Conservation (phyloP, 345 rosid species). For the Euphorbia tirucalli region DNA sequence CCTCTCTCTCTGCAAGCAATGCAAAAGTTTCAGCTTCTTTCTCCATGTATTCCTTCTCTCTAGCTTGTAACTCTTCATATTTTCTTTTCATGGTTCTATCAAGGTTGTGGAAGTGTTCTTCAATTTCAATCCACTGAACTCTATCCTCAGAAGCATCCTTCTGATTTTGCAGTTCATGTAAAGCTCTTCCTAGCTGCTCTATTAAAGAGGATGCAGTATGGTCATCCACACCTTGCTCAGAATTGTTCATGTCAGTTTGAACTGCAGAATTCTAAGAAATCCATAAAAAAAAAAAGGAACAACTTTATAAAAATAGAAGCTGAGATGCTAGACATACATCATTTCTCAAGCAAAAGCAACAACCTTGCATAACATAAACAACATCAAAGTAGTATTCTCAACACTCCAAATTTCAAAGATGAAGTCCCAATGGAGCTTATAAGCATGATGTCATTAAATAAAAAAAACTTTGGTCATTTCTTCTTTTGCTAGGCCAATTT, state of each 20-base stretch:
- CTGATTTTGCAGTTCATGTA: slow-evolving; percentile 41
- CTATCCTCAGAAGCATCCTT: slow-evolving; percentile 28
- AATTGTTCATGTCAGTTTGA: slow-evolving; percentile 25
- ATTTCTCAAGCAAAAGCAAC: neutral
- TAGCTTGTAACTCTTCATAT: slow-evolving; percentile 44
- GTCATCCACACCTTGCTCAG: slow-evolving; percentile 25
- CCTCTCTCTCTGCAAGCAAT: slow-evolving; percentile 43
- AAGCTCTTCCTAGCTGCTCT: slow-evolving; percentile 42
- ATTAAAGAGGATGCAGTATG: slow-evolving; percentile 31
- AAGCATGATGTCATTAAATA: too few species aligned
- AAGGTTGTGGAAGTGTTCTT: slow-evolving; percentile 45
- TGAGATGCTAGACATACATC: neutral
- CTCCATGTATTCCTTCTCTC: slow-evolving; percentile 46
- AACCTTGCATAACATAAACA: neutral
- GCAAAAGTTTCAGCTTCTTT: slow-evolving; percentile 38
- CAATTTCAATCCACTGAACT: slow-evolving; percentile 51
- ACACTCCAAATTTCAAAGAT: neutral
- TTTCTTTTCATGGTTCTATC: slow-evolving; percentile 36
- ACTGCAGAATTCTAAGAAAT: slow-evolving; percentile 20
- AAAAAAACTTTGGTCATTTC: too few species aligned
- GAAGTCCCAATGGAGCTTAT: neutral
- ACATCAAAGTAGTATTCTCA: neutral
- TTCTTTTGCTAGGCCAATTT: neutral
- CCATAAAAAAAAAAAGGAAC: neutral
- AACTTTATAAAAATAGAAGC: neutral